Evolutionary conservation across 2,329 filamentous ascomycete genomes (phyloP), one percentile per base, ranked within the genome.

Genomic region (Didymella pinodella): DNA sequence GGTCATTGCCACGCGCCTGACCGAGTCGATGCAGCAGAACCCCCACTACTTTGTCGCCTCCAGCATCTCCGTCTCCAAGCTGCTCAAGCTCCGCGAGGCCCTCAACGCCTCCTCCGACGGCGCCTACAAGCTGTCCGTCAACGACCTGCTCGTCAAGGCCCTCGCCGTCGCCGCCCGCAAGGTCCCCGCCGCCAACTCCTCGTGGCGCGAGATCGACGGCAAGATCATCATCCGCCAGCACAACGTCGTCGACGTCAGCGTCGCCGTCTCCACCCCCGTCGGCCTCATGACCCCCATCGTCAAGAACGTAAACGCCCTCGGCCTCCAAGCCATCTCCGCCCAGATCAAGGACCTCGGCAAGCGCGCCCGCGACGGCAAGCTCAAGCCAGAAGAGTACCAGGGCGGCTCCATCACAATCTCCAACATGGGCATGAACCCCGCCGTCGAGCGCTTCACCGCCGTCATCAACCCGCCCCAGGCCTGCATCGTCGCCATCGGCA

Each of bases 381-480:
- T 99, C 73, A 98, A 98, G 90, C 95, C 95, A 47, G 94, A 99
- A 80, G 93, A 99, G 83, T 99, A 96, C 88, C 94, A 97, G 85
- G 95, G 95, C 56, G 95, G 95, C 78, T 96, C 92, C 78, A 97
- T 99, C 83, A 97, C 94, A 80, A 98, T 99, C 82, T 96, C 92
- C 83, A 99, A 99, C 88, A 96, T 99, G 95, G 95, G 95, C 81
- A 99, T 99, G 95, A 99, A 99, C 87, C 77, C 89, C 47, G 94
- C 95, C 49, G 90, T 99, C 64, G 93, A 98, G 82, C 88, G 93
- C 78, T 99, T 99, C 83, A 98, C 95, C 51, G 95, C 95, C 69
- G 91, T 99, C 76, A 97, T 99, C 86, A 99, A 99, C 88, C 95
- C 96, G 67, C 95, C 95, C 53, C 96, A 99, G 84, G 91, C 95